Evolutionary conservation across 495 filamentous ascomycete genomes (phyloP).

Genomic region (Penicillium fimorum): DNA sequence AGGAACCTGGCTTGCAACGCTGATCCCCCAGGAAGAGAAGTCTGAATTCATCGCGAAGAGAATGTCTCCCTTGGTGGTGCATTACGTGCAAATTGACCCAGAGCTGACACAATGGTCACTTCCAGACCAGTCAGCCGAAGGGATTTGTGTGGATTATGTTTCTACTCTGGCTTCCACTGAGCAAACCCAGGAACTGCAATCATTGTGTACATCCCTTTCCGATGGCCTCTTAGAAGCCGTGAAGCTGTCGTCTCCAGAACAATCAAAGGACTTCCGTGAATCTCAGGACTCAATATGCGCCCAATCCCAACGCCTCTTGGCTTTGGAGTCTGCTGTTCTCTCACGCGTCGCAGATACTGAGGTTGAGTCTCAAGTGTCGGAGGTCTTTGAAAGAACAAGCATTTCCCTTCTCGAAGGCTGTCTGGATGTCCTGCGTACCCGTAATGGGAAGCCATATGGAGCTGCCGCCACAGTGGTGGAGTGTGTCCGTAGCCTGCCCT

Average conservation of each 20-base stretch:
- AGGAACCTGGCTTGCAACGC: conserved; percentile 46
- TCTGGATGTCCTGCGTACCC: conserved; percentile 47
- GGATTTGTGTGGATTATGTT: conserved; percentile 43
- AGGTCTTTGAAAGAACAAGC: conserved; percentile 29
- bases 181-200: conserved; percentile 34
- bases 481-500: conserved; percentile 43
- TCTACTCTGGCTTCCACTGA: conserved; percentile 25
- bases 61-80: conserved; percentile 56
- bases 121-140: conserved; percentile 35
- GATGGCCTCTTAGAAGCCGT: conserved; percentile 59
- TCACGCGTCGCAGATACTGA: conserved; percentile 30
- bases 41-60: conserved; percentile 45
- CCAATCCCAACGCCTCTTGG: conserved; percentile 62
- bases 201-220: conserved; percentile 55
- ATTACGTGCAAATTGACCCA: conserved; percentile 53
- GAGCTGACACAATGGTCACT: conserved; percentile 52
- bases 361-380: conserved; percentile 20
- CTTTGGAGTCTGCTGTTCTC: conserved; percentile 51
- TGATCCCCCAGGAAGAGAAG: conserved; percentile 47
- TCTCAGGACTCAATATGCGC: conserved; percentile 66
- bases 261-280: conserved; percentile 67
- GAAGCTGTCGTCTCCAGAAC: conserved; percentile 69
- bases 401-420: conserved; percentile 48
- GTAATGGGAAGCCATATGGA: conserved; percentile 82
- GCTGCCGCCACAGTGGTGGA: conserved; percentile 64